These are phyloP conservation scores for Artemisia argyi DNA, from an alignment of 129 eudicot genomes.

Conservation along the genomic window DNA sequence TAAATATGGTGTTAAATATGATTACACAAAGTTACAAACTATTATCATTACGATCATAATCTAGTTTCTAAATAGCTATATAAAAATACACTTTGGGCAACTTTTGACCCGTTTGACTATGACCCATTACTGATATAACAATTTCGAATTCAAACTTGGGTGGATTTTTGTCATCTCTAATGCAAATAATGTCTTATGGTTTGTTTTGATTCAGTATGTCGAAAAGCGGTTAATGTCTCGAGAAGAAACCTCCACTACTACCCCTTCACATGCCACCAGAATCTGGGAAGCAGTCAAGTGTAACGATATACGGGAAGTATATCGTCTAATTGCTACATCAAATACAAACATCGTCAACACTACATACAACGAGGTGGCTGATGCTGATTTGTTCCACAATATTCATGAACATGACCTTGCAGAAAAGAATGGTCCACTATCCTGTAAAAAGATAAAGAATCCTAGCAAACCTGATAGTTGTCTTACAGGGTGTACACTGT, in stretches of 20 bases:
- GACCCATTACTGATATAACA: too few species aligned
- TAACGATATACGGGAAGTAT: conserved; percentile 65
- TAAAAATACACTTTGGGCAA: too few species aligned
- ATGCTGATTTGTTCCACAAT: conserved; percentile 39
- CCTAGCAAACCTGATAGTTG: conserved; percentile 53
- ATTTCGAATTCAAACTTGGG: too few species aligned
- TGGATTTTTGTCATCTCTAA: not conserved
- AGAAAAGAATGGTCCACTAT: conserved; percentile 42
- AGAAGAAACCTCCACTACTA: conserved; percentile 37
- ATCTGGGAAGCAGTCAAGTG: conserved; percentile 87
- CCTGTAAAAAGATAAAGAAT: conserved; percentile 47
- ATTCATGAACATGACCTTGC: conserved; percentile 31
- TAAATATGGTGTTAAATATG: too few species aligned
- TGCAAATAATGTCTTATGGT: conserved; percentile 7
- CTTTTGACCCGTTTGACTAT: too few species aligned
- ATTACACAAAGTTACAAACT: too few species aligned
- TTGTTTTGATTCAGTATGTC: conserved; percentile 54
- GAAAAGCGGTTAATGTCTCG: conserved; percentile 57
- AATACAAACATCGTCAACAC: conserved; percentile 61
- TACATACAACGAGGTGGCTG: conserved; percentile 57
- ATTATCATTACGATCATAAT: too few species aligned
- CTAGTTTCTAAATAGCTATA: too few species aligned
- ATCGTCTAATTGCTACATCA: conserved; percentile 60
- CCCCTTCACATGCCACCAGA: conserved; percentile 38
- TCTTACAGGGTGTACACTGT: conserved; percentile 73